phyloP scores from a whole-genome alignment of 1,284 basidiomycete genomes.

The Moniliophthora roreri region DNA sequence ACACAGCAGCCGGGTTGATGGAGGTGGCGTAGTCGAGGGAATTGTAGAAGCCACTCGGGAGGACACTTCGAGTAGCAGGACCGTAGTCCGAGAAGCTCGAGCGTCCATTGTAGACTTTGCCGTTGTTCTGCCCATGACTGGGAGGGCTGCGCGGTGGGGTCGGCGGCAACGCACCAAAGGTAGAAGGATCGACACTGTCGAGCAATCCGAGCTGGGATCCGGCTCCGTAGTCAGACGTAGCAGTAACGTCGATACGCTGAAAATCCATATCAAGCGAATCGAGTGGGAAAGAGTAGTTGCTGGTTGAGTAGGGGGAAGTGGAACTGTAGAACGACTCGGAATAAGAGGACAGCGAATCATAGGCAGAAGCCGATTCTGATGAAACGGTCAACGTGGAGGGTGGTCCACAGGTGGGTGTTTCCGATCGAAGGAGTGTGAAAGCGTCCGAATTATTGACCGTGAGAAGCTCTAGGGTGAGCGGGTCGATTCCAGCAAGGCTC shows the following conservation, averaged over 20 bases:
- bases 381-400: constrained; percentile 77
- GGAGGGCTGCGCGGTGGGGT: constrained; percentile 59
- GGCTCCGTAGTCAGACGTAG: constrained; percentile 53
- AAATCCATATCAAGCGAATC: constrained; percentile 71
- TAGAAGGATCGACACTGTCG: constrained; percentile 46
- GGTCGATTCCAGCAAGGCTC: constrained; percentile 62
- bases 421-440: constrained; percentile 60
- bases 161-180: constrained; percentile 57
- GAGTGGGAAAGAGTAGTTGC: constrained; percentile 52
- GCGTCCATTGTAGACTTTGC: constrained; percentile 40
- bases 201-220: constrained; percentile 41
- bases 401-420: constrained; percentile 65
- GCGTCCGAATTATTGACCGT: constrained; percentile 62
- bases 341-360: constrained; percentile 65
- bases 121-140: constrained; percentile 30
- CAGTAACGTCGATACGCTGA: constrained; percentile 50
- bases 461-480: constrained; percentile 59
- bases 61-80: constrained; percentile 45
- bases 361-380: constrained; percentile 71
- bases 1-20: constrained; percentile 44
- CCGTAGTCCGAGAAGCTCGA: constrained; percentile 66
- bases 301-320: constrained; percentile 47
- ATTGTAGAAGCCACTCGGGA: constrained; percentile 57
- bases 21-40: constrained; percentile 32
- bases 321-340: constrained; percentile 70